Base-by-base conservation (phyloP, 192 early-diverging fungal species). In the Jimgerdemannia flammicorona region DNA sequence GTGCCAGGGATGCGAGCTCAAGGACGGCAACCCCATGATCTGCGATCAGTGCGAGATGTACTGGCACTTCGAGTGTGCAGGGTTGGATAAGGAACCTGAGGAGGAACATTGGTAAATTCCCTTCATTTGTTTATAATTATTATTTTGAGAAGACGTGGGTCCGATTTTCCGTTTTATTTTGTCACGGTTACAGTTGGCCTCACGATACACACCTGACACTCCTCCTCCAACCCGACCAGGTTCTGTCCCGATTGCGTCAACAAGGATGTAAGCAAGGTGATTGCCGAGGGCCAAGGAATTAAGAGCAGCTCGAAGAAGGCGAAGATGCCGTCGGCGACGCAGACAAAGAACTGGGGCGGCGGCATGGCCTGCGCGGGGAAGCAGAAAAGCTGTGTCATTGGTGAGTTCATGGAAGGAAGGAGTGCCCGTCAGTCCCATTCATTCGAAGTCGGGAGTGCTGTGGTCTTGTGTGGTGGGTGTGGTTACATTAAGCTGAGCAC, bases 31-130 rank as follows among this genome's bases (percentile, higher is more conserved):
- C 66, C 86, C 87, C 19, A 73, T 90, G 54, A 84, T 85, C 4
- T 90, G 89, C 76, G 89, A 90, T 74, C 86, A 90, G 64, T 90
- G 89, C 63, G 83, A 87, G 29, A 65, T 67, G 6, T 89, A 86
- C 72, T 90, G 70, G 78, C 89, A 90, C 72, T 83, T 85, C 71
- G 63, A 73, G 43, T 90, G 89, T 64, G 78, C 73, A 29, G 84
- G 80, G 7, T 70, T 90, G 40, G 69, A 64, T 6, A 68, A 67
- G 59, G 65, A 85, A 1, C 89, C 89, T 1, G 72, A 72, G 65
- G 88, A 69, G 7, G 84, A 89, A 14, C 49, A 59, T 10, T 10
- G 6, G 49, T 59, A 59, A 59, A 14, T 59, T 6, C 49, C 14
- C 14, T 83, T 89, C 84, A 54, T 67, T 40, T 73, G 14, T 67